A percentile compares a stretch with the other conserved stretches of the same genome.
Conservation (phyloP, 495 filamentous ascomycete species). For the Lasiosphaeriaceae sp. region DNA sequence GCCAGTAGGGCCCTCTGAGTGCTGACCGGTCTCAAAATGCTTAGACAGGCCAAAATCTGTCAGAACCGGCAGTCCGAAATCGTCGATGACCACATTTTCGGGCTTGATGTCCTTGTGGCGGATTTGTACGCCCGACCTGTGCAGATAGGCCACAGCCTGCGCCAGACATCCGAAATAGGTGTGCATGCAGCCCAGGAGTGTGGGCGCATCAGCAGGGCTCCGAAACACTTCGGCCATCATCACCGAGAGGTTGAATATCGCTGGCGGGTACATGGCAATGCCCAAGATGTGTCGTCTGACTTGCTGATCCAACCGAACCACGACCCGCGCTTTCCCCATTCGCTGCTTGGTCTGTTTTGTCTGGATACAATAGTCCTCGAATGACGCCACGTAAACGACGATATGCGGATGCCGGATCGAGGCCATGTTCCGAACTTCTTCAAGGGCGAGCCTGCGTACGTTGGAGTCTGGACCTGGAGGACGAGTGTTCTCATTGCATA, state of each 20-base stretch:
- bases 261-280: constrained; percentile 35
- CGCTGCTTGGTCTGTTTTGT: constrained; percentile 11
- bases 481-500: constrained; percentile 23
- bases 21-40: constrained; percentile 33
- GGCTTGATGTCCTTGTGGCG: constrained; percentile 48
- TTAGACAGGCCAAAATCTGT: constrained; percentile 46
- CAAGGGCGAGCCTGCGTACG: constrained; percentile 20
- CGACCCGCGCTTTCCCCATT: constrained; percentile 2
- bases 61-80: constrained; percentile 27
- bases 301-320: constrained; percentile 14
- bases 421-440: constrained; percentile 30
- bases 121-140: constrained; percentile 28
- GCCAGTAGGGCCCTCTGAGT: constrained; percentile 27
- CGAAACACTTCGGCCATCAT: constrained; percentile 25
- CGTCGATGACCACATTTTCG: constrained; percentile 41
- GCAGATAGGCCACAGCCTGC: constrained; percentile 38
- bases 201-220: constrained; percentile 8
- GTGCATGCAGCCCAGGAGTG: constrained; percentile 22
- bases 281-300: constrained; percentile 30
- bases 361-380: constrained; percentile 31
- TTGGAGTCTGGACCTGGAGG: constrained; percentile 27
- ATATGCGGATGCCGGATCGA: constrained; percentile 28
- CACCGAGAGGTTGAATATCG: constrained; percentile 24
- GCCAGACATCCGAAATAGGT: constrained; percentile 33
- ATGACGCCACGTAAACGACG: constrained; percentile 31